These are phyloP conservation scores for Sphagnum contortum DNA, from an alignment of 225 moss, liverwort and hornwort genomes.

Conservation along the genomic window DNA sequence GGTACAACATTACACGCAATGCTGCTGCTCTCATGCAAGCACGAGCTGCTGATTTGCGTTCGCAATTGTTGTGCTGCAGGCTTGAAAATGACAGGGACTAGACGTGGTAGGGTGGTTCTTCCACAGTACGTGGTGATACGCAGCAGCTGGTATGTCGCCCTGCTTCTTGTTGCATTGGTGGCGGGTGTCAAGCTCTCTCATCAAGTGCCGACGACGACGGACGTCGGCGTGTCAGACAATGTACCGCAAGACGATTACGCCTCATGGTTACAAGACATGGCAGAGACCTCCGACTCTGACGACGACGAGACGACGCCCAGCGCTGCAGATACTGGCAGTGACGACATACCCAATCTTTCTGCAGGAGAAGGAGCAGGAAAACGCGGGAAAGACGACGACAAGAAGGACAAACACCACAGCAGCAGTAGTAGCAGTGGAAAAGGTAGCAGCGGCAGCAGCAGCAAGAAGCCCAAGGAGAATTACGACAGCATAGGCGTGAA, in stretches of 20 bases:
- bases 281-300: constrained; percentile 21
- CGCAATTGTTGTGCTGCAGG: too few species aligned
- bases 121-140: too few species aligned
- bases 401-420: not conserved
- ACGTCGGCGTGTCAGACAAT: too few species aligned
- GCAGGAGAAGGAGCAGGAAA: not conserved
- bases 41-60: too few species aligned
- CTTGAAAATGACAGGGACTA: too few species aligned
- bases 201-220: too few species aligned
- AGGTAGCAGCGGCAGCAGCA: not conserved
- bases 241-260: constrained; percentile 1
- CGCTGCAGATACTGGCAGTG: not conserved
- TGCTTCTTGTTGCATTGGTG: too few species aligned
- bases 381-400: not conserved
- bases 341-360: not conserved
- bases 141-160: too few species aligned
- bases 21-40: too few species aligned
- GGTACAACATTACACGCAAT: too few species aligned
- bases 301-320: constrained; percentile 1
- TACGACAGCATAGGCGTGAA: constrained; percentile 14
- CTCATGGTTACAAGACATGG: constrained; percentile 25
- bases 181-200: too few species aligned
- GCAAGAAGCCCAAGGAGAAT: not conserved
- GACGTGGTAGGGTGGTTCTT: too few species aligned
- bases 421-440: not conserved